phyloP scores from a whole-genome alignment of 305 asterid genomes.

The Ilex paraguariensis region DNA sequence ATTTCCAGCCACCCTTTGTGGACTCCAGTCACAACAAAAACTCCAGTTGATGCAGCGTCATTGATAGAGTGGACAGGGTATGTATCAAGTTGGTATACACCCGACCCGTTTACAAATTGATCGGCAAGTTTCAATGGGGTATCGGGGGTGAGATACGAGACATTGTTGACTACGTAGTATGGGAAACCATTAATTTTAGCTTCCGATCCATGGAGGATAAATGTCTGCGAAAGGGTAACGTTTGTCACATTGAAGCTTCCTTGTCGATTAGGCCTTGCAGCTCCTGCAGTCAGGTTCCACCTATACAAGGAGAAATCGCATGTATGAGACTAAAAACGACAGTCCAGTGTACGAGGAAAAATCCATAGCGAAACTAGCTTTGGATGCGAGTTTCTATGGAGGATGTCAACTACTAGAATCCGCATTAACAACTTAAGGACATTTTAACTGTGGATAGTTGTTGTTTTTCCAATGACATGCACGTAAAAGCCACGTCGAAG shows the following conservation, averaged over 20 bases:
- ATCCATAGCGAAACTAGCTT: no score
- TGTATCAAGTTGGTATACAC: slow-evolving; percentile 50
- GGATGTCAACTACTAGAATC: no score
- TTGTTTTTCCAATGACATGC: no score
- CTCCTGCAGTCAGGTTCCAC: slow-evolving; percentile 70
- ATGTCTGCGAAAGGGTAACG: slow-evolving; percentile 59
- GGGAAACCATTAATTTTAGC: slow-evolving; percentile 14
- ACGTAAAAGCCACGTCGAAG: no score
- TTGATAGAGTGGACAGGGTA: slow-evolving; percentile 42
- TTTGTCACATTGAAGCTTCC: slow-evolving; percentile 68
- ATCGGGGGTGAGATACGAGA: slow-evolving; percentile 40
- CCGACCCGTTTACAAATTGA: slow-evolving; percentile 55
- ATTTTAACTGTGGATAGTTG: no score
- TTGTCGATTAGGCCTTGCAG: slow-evolving; percentile 78
- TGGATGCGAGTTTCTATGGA: no score
- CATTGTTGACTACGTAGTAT: slow-evolving; percentile 50
- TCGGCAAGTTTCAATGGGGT: slow-evolving; percentile 73
- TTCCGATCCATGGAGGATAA: slow-evolving; percentile 42
- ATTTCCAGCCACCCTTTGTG: slow-evolving; percentile 74
- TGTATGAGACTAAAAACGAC: no score
- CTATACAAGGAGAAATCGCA: slow-evolving; percentile 15
- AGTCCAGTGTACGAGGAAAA: no score
- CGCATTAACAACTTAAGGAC: no score
- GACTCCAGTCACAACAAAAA: slow-evolving; percentile 49
- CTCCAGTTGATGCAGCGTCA: slow-evolving; percentile 20